Evolutionary conservation across 2,329 filamentous ascomycete genomes (phyloP).

Genomic region (Xylariaceae sp.): DNA sequence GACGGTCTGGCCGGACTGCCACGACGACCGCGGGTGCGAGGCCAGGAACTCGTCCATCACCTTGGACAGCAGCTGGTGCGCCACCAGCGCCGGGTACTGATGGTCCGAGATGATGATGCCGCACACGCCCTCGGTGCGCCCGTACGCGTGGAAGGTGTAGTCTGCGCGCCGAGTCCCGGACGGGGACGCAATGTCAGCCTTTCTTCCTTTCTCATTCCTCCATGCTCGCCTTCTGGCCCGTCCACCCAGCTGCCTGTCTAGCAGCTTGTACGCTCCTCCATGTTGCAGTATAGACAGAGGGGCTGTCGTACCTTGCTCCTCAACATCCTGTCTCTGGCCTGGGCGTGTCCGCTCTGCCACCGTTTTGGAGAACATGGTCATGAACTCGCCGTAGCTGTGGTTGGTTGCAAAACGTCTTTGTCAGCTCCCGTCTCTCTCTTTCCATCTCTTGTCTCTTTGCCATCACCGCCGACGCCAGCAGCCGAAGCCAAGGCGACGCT

Average conservation of each 20-base stretch:
- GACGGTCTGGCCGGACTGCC: constrained; percentile 49
- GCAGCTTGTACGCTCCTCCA: too few relatives aligned
- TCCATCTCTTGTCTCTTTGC: too few relatives aligned
- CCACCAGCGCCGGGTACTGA: constrained; percentile 69
- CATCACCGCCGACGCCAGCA: too few relatives aligned
- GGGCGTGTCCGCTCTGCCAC: constrained; percentile 77
- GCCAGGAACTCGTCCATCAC: constrained; percentile 79
- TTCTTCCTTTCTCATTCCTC: constrained; percentile 2
- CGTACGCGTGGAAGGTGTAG: constrained; percentile 73
- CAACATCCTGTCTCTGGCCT: constrained; percentile 78
- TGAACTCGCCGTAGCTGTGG: constrained; percentile 56
- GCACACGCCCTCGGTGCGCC: constrained; percentile 64
- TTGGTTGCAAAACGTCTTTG: too few relatives aligned
- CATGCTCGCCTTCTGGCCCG: constrained; percentile 2
- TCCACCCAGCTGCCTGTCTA: too few relatives aligned
- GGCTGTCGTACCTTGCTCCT: constrained; percentile 58
- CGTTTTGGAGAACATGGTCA: constrained; percentile 79
- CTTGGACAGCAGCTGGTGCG: constrained; percentile 81
- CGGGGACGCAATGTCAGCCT: constrained; percentile 6
- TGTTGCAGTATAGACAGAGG: constrained; percentile 1
- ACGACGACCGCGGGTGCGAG: constrained; percentile 64
- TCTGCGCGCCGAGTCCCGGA: too few relatives aligned
- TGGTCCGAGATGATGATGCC: constrained; percentile 72
- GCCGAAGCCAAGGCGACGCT: too few relatives aligned
- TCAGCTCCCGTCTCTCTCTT: too few relatives aligned